Percentiles rank a stretch among this genome's conserved stretches.
These are phyloP conservation scores for Skeletonema grethae DNA, from an alignment of 108 stramenopile species.

Conservation along the genomic window DNA sequence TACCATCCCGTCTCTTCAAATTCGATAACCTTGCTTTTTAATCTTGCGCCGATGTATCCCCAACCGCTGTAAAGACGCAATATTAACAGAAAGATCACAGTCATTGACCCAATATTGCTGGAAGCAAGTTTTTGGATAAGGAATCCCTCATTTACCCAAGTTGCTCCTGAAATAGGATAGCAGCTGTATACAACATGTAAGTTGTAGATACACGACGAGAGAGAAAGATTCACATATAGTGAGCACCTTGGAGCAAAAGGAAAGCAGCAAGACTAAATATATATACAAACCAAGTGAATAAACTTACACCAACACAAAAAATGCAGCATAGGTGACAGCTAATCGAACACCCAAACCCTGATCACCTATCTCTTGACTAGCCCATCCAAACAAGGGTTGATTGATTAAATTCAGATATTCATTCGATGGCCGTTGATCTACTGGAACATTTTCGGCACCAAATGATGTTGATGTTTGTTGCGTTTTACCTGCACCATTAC, in stretches of 20 bases:
- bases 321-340: constrained; percentile 49
- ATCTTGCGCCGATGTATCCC: constrained; percentile 80
- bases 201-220: background rate
- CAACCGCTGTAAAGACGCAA: constrained; percentile 81
- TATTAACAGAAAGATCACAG: constrained; percentile 57
- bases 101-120: constrained; percentile 74
- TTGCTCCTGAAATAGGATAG: constrained; percentile 85
- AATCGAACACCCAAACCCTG: constrained; percentile 45
- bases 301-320: constrained; percentile 53
- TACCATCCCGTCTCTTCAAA: constrained; percentile 90
- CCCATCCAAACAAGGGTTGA: constrained; percentile 81
- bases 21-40: constrained; percentile 81
- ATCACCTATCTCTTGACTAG: constrained; percentile 58
- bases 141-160: constrained; percentile 79
- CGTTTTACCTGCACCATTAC: background rate
- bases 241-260: background rate
- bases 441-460: constrained; percentile 83
- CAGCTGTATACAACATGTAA: constrained; percentile 19
- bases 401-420: constrained; percentile 76
- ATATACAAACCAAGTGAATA: background rate
- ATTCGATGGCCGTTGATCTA: constrained; percentile 79
- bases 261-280: background rate
- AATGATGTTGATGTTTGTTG: constrained; percentile 53
- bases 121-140: constrained; percentile 75
- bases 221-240: constrained; percentile 1